Conservation (phyloP, 2,329 filamentous ascomycete species). For the Capronia coronata region DNA sequence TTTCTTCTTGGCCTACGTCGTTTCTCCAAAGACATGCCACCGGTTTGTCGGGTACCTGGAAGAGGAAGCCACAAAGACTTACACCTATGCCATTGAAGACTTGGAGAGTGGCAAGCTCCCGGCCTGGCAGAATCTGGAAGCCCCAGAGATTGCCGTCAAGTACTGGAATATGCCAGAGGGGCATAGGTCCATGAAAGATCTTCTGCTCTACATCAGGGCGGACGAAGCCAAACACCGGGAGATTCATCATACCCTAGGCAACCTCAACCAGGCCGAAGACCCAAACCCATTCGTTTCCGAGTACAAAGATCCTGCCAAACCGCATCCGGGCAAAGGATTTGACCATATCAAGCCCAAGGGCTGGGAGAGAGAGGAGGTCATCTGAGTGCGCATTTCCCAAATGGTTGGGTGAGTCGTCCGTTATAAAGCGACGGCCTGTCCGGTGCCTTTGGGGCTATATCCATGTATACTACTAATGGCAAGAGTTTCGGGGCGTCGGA, state of each 20-base stretch:
- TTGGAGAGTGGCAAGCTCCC: constrained; percentile 79
- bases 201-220: constrained; percentile 83
- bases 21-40: constrained; percentile 82
- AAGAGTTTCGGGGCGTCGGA: no score
- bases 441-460: no score
- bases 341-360: constrained; percentile 61
- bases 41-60: constrained; percentile 96
- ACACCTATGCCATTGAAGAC: constrained; percentile 81
- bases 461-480: no score
- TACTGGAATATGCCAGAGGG: constrained; percentile 95
- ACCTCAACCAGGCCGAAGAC: constrained; percentile 75
- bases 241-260: constrained; percentile 91
- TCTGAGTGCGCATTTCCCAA: constrained; percentile 35
- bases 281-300: constrained; percentile 86
- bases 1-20: constrained; percentile 80
- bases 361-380: constrained; percentile 77
- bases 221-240: constrained; percentile 86
- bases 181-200: constrained; percentile 71
- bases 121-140: constrained; percentile 68
- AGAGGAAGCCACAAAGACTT: constrained; percentile 94
- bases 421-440: no score
- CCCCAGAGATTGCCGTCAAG: constrained; percentile 80
- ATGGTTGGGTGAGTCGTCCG: no score
- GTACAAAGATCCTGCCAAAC: constrained; percentile 62
- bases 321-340: constrained; percentile 65